Evolutionary conservation across 2,329 filamentous ascomycete genomes (phyloP).

Genomic region (Cercospora citrullina): DNA sequence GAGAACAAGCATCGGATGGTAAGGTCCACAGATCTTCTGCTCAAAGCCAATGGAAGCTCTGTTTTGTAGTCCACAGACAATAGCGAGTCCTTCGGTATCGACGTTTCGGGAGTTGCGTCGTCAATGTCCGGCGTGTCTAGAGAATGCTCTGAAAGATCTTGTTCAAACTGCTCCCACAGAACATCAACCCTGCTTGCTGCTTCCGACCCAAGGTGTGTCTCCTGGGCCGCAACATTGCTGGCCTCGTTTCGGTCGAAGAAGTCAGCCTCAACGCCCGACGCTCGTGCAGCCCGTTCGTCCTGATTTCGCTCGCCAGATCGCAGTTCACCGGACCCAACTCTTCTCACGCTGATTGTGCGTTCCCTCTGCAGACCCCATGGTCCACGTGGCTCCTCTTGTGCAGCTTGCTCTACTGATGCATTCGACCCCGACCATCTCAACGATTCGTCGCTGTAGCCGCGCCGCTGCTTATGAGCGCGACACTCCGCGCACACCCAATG

Average conservation of each 20-base stretch:
- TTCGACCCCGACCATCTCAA: constrained; percentile 3
- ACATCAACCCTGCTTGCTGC: neutral
- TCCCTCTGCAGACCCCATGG: constrained; percentile 4
- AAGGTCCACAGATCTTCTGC: constrained; percentile 27
- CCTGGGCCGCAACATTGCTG: neutral
- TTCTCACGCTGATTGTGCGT: neutral
- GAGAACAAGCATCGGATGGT: constrained; percentile 33
- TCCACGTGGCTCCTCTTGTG: neutral
- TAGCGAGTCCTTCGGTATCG: constrained; percentile 19
- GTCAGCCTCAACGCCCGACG: neutral
- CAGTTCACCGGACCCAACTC: neutral
- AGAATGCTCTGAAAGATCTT: constrained; percentile 1
- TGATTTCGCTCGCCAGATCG: neutral
- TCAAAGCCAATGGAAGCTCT: constrained; percentile 29
- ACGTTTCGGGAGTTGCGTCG: neutral
- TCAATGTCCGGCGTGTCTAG: neutral
- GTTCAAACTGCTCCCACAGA: constrained; percentile 27
- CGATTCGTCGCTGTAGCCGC: constrained; percentile 26
- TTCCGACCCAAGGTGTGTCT: neutral
- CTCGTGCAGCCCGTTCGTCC: neutral
- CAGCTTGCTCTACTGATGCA: neutral
- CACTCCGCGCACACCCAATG: constrained; percentile 30
- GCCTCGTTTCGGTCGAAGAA: constrained; percentile 13
- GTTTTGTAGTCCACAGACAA: constrained; percentile 31
- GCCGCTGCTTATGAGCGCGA: constrained; percentile 16